These are phyloP conservation scores for Verticillium dahliae DNA, from an alignment of 2,329 filamentous ascomycete genomes.

Conservation along the genomic window DNA sequence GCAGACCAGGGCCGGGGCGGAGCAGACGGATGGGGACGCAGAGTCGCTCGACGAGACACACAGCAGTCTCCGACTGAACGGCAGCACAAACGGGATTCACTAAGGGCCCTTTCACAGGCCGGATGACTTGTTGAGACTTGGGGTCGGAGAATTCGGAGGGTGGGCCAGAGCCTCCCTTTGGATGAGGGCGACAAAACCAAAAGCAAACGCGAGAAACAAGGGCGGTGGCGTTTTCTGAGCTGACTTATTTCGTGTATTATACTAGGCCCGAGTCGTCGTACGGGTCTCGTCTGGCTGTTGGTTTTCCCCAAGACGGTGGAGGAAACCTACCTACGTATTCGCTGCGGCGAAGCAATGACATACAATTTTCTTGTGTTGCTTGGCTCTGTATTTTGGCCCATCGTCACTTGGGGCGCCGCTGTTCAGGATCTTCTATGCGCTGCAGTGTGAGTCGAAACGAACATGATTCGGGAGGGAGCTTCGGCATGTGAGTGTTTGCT, in stretches of 20 bases:
- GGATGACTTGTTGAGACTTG: too few relatives aligned
- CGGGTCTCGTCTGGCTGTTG: neutral
- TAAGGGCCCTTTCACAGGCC: neutral
- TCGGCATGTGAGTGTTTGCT: too few relatives aligned
- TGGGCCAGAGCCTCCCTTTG: too few relatives aligned
- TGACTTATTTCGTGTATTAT: neutral
- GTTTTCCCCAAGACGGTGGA: neutral
- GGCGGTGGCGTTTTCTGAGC: neutral
- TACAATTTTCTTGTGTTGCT: neutral
- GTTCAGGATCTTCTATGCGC: too few relatives aligned
- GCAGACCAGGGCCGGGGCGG: conserved; percentile 7
- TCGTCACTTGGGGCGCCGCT: too few relatives aligned
- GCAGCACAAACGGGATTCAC: conserved; percentile 7
- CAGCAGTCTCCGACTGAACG: conserved; percentile 6
- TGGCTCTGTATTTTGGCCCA: too few relatives aligned
- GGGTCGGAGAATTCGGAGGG: neutral
- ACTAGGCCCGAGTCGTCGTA: neutral
- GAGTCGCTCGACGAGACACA: neutral
- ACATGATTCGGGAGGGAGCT: too few relatives aligned
- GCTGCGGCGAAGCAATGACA: neutral
- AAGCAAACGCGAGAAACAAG: neutral
- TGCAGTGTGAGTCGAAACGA: too few relatives aligned
- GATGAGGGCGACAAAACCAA: neutral
- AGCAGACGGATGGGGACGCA: neutral
- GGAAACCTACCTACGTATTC: neutral